phyloP scores from a whole-genome alignment of 306 rosid genomes.

The Acacia acuminata region DNA sequence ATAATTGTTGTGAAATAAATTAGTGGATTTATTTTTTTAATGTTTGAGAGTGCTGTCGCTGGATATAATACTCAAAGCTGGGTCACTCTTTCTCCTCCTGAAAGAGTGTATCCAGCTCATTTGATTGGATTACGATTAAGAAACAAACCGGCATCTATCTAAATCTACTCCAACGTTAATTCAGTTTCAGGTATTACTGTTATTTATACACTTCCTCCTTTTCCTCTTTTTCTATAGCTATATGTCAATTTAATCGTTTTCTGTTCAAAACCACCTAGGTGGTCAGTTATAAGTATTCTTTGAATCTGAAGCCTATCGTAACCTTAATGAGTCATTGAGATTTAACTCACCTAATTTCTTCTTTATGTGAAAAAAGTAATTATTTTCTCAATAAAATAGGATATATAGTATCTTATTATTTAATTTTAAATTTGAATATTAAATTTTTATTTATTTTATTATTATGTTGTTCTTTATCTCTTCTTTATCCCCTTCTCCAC shows the following conservation, averaged over 20 bases:
- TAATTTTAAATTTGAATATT: too few species aligned
- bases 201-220: background rate
- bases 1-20: constrained; percentile 6
- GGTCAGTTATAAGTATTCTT: too few species aligned
- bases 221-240: background rate
- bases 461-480: too few species aligned
- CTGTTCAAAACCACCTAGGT: too few species aligned
- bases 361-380: too few species aligned
- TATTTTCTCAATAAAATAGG: too few species aligned
- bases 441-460: too few species aligned
- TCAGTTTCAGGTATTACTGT: background rate
- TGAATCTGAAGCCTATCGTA: too few species aligned
- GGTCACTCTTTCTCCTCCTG: constrained; percentile 39
- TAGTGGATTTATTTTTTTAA: background rate
- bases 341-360: too few species aligned
- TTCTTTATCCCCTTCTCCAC: too few species aligned
- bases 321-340: too few species aligned
- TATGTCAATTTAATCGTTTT: background rate
- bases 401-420: too few species aligned
- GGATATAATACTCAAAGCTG: constrained; percentile 48
- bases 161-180: constrained; percentile 35
- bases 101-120: constrained; percentile 87
- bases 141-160: constrained; percentile 45
- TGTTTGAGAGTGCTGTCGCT: constrained; percentile 25
- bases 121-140: constrained; percentile 38